Base-by-base conservation (phyloP, 1,139 yeast species). In the Pichia sp. region DNA sequence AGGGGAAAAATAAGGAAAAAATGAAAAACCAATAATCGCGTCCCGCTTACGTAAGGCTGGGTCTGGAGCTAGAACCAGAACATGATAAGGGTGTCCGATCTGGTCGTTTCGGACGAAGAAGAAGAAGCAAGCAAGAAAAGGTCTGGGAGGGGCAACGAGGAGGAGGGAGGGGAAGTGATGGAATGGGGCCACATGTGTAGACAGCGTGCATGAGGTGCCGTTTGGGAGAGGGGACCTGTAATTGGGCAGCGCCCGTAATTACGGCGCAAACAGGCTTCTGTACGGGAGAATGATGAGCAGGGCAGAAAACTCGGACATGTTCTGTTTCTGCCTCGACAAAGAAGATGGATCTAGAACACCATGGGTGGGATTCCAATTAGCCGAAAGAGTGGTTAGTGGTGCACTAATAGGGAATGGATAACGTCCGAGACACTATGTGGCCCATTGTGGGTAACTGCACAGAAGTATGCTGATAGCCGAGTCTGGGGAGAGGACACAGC, bases 241-340 rank as follows among this genome's bases (percentile, higher is more conserved):
- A 31, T 31, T 31, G n/a, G 16, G 7, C n/a, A 16, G 40, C 24
- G 3, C 16, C 40, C 2, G 16, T 36, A 36, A 36, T 36, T 36
- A 36, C n/a, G 7, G 16, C 16, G n/a, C 10, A 36, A 36, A 16
- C 16, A 16, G 40, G 40, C 40, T 20, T 20, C 3, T 20, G 24
- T 20, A 20, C 24, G 24, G 24, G 10, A 6, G 16, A 12, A 16
- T 14, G 40, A 16, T 14, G 6, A 6, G 40, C 16, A 16, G 40
- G 30, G 24, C 33, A 49, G 17, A 27, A 31, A 47, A 47, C 20
- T 34, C 50, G 45, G 45, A 42, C 45, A 45, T 45, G 48, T 29
- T 45, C 48, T 45, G 48, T 29, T 45, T 45, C 27, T 31, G 48
- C 48, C 31, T 30, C 16, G 40, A 14, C 40, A 45, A 27, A 20